Conservation (phyloP, 176 grass and related monocot genomes). For the Musa itinerans region DNA sequence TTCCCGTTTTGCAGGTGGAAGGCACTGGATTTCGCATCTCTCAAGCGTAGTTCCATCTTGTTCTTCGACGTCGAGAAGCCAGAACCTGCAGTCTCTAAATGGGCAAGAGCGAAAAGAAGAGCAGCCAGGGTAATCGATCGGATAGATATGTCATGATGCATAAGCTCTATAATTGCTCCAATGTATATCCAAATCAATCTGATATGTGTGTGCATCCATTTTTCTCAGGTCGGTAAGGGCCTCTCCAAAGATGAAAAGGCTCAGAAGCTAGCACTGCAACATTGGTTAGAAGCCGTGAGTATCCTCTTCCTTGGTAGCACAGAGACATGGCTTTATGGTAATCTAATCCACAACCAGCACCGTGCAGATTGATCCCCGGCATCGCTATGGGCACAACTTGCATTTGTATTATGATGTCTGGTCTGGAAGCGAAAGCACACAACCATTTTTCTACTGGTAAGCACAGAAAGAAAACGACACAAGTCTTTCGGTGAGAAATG, state of each 20-base stretch:
- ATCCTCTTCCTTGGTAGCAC: neutral
- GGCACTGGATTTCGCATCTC: slow-evolving; percentile 51
- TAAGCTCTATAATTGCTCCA: neutral
- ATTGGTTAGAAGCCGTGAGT: slow-evolving; percentile 93
- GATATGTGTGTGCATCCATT: slow-evolving; percentile 11
- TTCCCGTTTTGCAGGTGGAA: slow-evolving; percentile 55
- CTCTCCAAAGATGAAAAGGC: slow-evolving; percentile 90
- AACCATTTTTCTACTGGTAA: slow-evolving; percentile 98
- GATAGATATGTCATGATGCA: neutral
- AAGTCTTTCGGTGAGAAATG: neutral
- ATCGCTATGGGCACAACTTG: slow-evolving; percentile 92
- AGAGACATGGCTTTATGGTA: slow-evolving; percentile 7
- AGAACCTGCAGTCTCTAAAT: slow-evolving; percentile 64
- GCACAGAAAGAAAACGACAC: neutral
- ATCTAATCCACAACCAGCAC: too few relatives aligned
- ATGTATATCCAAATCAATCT: neutral
- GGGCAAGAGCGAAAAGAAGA: slow-evolving; percentile 61
- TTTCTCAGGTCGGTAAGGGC: slow-evolving; percentile 69
- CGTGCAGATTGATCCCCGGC: slow-evolving; percentile 81
- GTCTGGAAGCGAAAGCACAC: slow-evolving; percentile 68
- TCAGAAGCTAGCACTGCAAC: slow-evolving; percentile 78
- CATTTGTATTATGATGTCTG: slow-evolving; percentile 91
- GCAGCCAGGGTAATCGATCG: slow-evolving; percentile 54
- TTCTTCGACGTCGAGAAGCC: slow-evolving; percentile 71
- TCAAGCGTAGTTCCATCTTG: slow-evolving; percentile 63